Evolutionary conservation across 352 stramenopile genomes (phyloP).

Genomic region (Plasmopara viticola): DNA sequence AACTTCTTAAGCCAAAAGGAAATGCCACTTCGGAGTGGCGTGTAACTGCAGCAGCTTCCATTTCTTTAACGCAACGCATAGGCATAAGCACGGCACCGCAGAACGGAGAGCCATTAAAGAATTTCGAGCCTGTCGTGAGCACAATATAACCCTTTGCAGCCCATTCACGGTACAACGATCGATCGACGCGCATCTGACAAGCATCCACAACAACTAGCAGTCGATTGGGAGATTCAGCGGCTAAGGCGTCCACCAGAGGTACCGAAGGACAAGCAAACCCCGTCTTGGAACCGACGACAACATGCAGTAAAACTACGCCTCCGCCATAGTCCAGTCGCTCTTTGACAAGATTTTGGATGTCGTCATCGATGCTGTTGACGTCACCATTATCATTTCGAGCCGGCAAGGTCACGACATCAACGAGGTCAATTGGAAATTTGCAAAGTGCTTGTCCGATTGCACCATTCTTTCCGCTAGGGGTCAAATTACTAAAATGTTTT

Average conservation of each 20-base stretch:
- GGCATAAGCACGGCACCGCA: constrained; percentile 80
- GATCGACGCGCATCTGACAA: constrained; percentile 80
- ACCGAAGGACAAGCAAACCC: constrained; percentile 77
- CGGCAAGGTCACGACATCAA: constrained; percentile 59
- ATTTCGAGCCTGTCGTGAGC: constrained; percentile 84
- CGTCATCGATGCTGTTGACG: constrained; percentile 44
- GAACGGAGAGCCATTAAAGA: constrained; percentile 82
- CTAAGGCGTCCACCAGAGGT: constrained; percentile 45
- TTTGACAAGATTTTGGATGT: constrained; percentile 38
- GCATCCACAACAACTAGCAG: constrained; percentile 82
- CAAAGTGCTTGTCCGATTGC: constrained; percentile 38
- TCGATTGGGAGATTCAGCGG: constrained; percentile 50
- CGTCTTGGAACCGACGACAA: constrained; percentile 84
- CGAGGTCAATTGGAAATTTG: constrained; percentile 49
- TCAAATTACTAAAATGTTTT: constrained; percentile 78
- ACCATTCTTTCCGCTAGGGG: constrained; percentile 54
- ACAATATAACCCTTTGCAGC: constrained; percentile 54
- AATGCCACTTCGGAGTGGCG: constrained; percentile 54
- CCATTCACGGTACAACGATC: constrained; percentile 58
- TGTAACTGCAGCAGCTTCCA: constrained; percentile 59
- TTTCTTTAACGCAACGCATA: constrained; percentile 66
- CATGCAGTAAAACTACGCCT: constrained; percentile 72
- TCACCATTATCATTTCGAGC: constrained; percentile 48
- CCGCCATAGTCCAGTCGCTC: constrained; percentile 33
- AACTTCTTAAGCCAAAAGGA: constrained; percentile 70